phyloP scores from a whole-genome alignment of 176 grass and related monocot species.

The Aegilops speltoides region DNA sequence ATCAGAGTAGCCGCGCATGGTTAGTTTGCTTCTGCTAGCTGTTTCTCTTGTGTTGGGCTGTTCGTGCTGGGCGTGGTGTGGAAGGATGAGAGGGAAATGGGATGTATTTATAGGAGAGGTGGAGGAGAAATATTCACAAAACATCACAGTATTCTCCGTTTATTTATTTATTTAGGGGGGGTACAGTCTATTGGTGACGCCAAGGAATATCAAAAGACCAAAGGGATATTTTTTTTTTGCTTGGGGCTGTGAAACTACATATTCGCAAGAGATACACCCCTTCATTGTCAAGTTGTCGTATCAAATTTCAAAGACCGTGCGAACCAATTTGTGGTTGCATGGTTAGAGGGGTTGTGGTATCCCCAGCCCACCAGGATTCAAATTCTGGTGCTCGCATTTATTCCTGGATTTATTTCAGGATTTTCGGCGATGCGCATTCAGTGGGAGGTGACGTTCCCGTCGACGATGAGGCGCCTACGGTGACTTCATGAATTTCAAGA shows the following conservation, averaged over 20 bases:
- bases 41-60: not conserved
- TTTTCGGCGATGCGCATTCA: no score
- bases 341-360: no score
- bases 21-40: not conserved
- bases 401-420: no score
- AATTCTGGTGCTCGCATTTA: no score
- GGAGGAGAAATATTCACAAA: not conserved
- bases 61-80: conserved; percentile 3
- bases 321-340: no score
- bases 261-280: not conserved
- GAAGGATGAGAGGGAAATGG: conserved; percentile 6
- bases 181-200: not conserved
- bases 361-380: no score
- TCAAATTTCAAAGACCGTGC: not conserved
- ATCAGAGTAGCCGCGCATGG: not conserved
- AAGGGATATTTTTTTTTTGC: not conserved
- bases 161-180: no score
- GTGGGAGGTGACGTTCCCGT: no score
- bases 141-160: no score
- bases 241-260: not conserved
- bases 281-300: not conserved
- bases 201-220: conserved; percentile 27
- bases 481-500: no score
- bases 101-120: conserved; percentile 49
- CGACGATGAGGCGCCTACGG: no score